phyloP scores from a whole-genome alignment of 257 asterid species.

The Echites panduratus region DNA sequence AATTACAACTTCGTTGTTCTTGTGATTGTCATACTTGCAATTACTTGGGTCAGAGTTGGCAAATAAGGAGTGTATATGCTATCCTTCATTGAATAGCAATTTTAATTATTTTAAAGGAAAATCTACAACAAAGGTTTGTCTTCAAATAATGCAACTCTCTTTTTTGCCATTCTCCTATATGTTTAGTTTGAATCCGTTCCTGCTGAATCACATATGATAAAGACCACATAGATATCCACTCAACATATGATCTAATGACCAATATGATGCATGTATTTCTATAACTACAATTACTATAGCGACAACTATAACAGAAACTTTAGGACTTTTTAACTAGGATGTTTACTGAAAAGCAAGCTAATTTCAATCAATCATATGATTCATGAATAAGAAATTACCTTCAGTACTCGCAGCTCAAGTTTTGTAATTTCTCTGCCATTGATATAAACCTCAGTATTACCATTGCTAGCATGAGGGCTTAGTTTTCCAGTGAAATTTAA shows the following conservation, averaged over 20 bases:
- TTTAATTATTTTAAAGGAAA: neutral
- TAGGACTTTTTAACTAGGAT: neutral
- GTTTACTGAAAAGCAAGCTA: neutral
- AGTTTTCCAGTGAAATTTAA: constrained; percentile 84
- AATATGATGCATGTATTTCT: neutral
- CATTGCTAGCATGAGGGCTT: constrained; percentile 78
- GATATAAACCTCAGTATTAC: constrained; percentile 84
- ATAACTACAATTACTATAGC: neutral
- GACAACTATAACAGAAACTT: neutral
- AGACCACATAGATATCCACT: neutral
- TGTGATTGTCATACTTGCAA: too few relatives aligned
- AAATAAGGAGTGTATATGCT: neutral
- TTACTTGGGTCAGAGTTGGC: too few relatives aligned
- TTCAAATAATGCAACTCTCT: neutral
- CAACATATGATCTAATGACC: neutral
- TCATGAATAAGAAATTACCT: constrained; percentile 38
- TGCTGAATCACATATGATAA: neutral
- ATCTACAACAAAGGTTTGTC: neutral
- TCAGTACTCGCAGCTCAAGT: constrained; percentile 75
- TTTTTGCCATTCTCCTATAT: neutral
- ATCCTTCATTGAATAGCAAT: neutral
- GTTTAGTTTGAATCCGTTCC: neutral
- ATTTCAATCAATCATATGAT: neutral
- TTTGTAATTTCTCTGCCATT: constrained; percentile 95
- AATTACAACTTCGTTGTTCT: too few relatives aligned